These are phyloP conservation scores for Neurospora sp. DNA, from an alignment of 495 filamentous ascomycete genomes.

Conservation along the genomic window DNA sequence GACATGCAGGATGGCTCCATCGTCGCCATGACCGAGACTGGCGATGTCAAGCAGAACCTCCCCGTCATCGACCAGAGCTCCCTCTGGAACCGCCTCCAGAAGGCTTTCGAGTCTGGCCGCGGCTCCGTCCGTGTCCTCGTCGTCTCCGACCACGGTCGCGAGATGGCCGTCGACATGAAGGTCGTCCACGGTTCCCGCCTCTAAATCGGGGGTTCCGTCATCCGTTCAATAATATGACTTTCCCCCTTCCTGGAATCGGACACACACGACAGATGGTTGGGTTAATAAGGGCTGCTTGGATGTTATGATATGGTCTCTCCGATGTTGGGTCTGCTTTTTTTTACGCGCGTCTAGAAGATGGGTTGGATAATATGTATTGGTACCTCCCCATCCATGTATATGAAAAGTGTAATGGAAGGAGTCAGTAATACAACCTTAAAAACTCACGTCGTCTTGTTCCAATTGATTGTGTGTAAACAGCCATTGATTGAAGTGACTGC, in stretches of 20 bases:
- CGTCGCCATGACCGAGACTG: constrained; percentile 48
- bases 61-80: constrained; percentile 87
- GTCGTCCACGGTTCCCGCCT: constrained; percentile 68
- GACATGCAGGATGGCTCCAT: constrained; percentile 80
- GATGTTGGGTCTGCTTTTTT: background rate
- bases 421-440: constrained; percentile 2
- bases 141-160: constrained; percentile 85
- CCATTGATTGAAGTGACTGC: background rate
- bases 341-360: background rate
- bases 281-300: background rate
- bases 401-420: constrained; percentile 28
- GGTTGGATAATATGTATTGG: constrained; percentile 2
- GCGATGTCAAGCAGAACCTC: constrained; percentile 95
- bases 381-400: constrained; percentile 19
- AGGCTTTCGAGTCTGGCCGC: constrained; percentile 84
- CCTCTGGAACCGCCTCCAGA: constrained; percentile 70
- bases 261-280: background rate
- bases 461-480: background rate
- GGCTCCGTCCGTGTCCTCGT: constrained; percentile 90
- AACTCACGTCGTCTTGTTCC: background rate
- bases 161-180: constrained; percentile 98
- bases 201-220: constrained; percentile 22
- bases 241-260: background rate
- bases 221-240: background rate
- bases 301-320: background rate